phyloP scores from a whole-genome alignment of 805 yeast species.

The Metschnikowia noctiluminum region DNA sequence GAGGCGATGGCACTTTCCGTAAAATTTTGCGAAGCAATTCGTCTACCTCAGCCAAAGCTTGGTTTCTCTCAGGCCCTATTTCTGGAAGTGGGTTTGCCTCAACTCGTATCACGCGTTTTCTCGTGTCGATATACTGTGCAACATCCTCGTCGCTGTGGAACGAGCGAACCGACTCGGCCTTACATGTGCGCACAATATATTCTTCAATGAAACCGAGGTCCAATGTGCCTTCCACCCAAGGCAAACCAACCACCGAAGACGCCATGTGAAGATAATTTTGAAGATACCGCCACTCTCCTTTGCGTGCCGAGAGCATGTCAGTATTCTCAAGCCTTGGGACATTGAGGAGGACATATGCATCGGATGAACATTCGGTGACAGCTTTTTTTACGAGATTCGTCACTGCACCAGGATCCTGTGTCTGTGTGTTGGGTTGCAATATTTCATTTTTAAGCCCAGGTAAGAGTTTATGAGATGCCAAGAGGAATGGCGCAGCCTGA shows the following conservation, averaged over 20 bases:
- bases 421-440: conserved; percentile 14
- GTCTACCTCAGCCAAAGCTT: conserved; percentile 40
- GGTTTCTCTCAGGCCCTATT: conserved; percentile 18
- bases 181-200: conserved; percentile 47
- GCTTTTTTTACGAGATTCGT: conserved; percentile 35
- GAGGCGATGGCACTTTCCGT: conserved; percentile 74
- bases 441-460: conserved; percentile 27
- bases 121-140: conserved; percentile 58
- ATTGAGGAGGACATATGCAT: conserved; percentile 35
- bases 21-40: conserved; percentile 51
- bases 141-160: conserved; percentile 45
- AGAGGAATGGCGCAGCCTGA: conserved; percentile 30
- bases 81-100: conserved; percentile 49
- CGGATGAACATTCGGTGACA: conserved; percentile 39
- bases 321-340: conserved; percentile 35
- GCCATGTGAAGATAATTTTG: conserved; percentile 50
- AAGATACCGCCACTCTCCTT: conserved; percentile 45
- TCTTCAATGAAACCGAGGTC: conserved; percentile 44
- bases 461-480: conserved; percentile 41
- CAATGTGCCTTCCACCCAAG: conserved; percentile 41
- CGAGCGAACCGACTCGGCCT: conserved; percentile 43
- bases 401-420: conserved; percentile 24
- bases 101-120: conserved; percentile 59
- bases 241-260: conserved; percentile 61
- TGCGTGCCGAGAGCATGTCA: conserved; percentile 29